Conservation (phyloP, 495 filamentous ascomycete species). For the Aspergillus ellipticus region DNA sequence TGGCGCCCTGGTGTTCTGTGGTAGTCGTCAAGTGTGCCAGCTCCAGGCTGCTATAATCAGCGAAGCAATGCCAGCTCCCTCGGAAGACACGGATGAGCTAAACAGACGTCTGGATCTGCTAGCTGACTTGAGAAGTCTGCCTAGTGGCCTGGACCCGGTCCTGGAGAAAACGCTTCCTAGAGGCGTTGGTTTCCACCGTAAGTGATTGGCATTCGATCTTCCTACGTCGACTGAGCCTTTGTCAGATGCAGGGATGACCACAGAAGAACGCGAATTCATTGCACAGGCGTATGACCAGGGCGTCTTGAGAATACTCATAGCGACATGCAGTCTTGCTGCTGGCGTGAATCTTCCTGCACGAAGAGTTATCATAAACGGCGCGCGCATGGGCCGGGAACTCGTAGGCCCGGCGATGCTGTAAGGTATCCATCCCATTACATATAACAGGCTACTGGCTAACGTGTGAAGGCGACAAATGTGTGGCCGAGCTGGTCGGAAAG, state of each 20-base stretch:
- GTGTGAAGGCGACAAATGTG: constrained; percentile 70
- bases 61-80: constrained; percentile 52
- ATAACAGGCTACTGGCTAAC: constrained; percentile 2
- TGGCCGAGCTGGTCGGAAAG: constrained; percentile 77
- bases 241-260: constrained; percentile 70
- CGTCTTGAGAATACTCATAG: constrained; percentile 67
- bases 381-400: constrained; percentile 72
- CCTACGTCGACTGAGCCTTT: background rate
- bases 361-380: constrained; percentile 74
- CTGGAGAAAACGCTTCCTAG: constrained; percentile 60
- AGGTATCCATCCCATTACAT: constrained; percentile 9
- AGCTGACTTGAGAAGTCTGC: constrained; percentile 62
- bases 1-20: constrained; percentile 74
- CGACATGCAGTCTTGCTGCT: constrained; percentile 81
- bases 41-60: constrained; percentile 61
- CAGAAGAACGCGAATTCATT: constrained; percentile 74
- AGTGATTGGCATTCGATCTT: constrained; percentile 16
- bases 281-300: constrained; percentile 70
- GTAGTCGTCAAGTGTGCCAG: constrained; percentile 64
- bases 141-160: constrained; percentile 63
- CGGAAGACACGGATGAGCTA: constrained; percentile 42
- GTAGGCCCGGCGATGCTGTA: constrained; percentile 75
- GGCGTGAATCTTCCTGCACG: constrained; percentile 76
- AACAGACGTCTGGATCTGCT: constrained; percentile 64
- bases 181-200: constrained; percentile 77